These are phyloP conservation scores for Gracilariopsis chorda DNA, from an alignment of 23 red algal genomes.

Conservation along the genomic window DNA sequence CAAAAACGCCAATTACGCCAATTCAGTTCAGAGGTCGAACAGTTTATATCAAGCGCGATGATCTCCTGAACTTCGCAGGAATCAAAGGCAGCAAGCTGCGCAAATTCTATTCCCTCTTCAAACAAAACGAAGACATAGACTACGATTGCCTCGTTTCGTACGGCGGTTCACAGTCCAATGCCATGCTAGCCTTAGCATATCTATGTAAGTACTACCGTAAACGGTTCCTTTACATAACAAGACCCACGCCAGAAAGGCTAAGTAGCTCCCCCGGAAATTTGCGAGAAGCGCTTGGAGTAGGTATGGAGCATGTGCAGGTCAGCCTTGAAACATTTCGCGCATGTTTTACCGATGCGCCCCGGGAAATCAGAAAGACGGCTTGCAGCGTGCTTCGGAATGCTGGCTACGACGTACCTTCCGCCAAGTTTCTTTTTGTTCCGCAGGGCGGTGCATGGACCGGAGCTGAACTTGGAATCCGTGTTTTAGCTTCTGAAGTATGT, in stretches of 20 bases:
- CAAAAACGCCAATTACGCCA: constrained; percentile 20
- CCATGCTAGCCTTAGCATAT: constrained; percentile 65
- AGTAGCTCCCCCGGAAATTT: constrained; percentile 27
- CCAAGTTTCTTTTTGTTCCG: constrained; percentile 33
- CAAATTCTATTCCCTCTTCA: constrained; percentile 48
- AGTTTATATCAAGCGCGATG: constrained; percentile 52
- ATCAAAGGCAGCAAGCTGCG: constrained; percentile 58
- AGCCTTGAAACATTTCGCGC: not conserved
- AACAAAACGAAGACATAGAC: not conserved
- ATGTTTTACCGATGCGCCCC: constrained; percentile 12
- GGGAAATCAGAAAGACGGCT: not conserved
- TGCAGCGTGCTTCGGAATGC: not conserved
- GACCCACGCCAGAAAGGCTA: constrained; percentile 17
- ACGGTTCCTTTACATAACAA: constrained; percentile 64
- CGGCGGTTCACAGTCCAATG: constrained; percentile 74
- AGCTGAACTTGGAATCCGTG: constrained; percentile 45
- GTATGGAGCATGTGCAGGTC: constrained; percentile 40
- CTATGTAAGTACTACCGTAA: constrained; percentile 3
- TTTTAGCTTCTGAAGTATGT: constrained; percentile 35
- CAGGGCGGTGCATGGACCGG: constrained; percentile 62
- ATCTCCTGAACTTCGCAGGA: not conserved
- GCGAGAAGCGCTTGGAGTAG: constrained; percentile 11
- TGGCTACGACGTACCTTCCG: not conserved
- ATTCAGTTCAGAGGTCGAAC: constrained; percentile 45
- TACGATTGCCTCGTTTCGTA: constrained; percentile 40